Conservation (phyloP, 768 basidiomycete genomes). For the Auricularia sp. region DNA sequence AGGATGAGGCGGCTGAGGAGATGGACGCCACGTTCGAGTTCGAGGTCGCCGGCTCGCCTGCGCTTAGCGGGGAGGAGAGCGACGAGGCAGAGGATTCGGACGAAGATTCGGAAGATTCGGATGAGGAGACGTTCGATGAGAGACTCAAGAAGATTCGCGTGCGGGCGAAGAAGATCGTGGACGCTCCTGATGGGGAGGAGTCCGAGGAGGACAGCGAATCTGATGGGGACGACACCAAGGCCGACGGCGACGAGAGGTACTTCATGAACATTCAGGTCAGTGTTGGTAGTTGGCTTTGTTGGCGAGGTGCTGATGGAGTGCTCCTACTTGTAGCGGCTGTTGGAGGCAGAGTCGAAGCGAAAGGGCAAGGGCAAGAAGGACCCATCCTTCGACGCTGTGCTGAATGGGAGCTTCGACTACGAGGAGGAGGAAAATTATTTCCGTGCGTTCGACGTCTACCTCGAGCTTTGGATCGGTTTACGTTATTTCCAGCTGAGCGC, state of each 20-base stretch:
- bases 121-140: neutral
- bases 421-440: slow-evolving; percentile 22
- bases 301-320: slow-evolving; percentile 1
- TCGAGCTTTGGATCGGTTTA: too few species aligned
- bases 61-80: slow-evolving; percentile 4
- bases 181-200: slow-evolving; percentile 19
- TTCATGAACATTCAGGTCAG: neutral
- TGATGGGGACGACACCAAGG: slow-evolving; percentile 10
- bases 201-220: slow-evolving; percentile 16
- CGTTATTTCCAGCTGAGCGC: slow-evolving; percentile 24
- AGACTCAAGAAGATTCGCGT: neutral
- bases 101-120: slow-evolving; percentile 13
- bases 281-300: neutral
- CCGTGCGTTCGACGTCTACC: slow-evolving; percentile 32
- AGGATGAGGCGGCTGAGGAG: neutral
- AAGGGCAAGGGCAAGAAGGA: slow-evolving; percentile 41
- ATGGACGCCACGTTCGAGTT: too few species aligned
- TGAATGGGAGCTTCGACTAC: slow-evolving; percentile 38
- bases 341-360: slow-evolving; percentile 12
- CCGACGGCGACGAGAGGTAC: slow-evolving; percentile 22
- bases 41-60: too few species aligned
- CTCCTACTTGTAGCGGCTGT: slow-evolving; percentile 10
- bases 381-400: slow-evolving; percentile 46
- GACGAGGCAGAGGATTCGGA: slow-evolving; percentile 30
- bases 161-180: slow-evolving; percentile 8